Evolutionary conservation across 2,329 filamentous ascomycete species (phyloP), one percentile per base, ranked within the genome.

Genomic region (Botrytis medusae): DNA sequence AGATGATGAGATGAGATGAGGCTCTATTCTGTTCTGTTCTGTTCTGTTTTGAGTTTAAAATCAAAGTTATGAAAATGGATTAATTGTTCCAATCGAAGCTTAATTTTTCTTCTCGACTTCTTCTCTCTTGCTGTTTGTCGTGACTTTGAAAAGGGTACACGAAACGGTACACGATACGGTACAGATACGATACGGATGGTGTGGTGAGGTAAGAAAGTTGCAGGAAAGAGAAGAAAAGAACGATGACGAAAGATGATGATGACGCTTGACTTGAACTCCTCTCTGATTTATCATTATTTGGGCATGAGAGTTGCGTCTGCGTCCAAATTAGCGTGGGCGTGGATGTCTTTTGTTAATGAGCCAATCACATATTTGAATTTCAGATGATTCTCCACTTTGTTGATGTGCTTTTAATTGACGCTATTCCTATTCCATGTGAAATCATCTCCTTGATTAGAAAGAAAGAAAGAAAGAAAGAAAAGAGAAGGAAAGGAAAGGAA

Each of bases 211-310:
- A n/a, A 46, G 20, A 64, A 32, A 29, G n/a, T 46, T 46, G 40
- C n/a, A 46, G n/a, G 40, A 63, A 3, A 16, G 20, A 42, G 60
- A 37, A n/a, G 16, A 29, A 22, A 25, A 54, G 42, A 54, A 18
- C 64, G 64, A 68, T 68, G 64, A 68, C 64, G 64, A 68, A 68
- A 68, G 46, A 62, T 62, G 60, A 42, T 62, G 60, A 40, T n/a
- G 34, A n/a, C 48, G 48, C 46, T 48, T n/a, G 60, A 63, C 16
- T 20, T 54, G 51, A 54, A 29, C n/a, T 54, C 34, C n/a, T 54
- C 34, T 32, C 40, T 67, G 29, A 48, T 65, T n/a, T n/a, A n/a
- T n/a, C n/a, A n/a, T 65, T 65, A 65, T 65, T 65, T 65, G 29
- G 12, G 25, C 12, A 42, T 40, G 32, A 34, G 57, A 25, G 57